Percentiles rank a stretch among this genome's conserved stretches.
phyloP scores from a whole-genome alignment of 345 rosid species.

The Hibiscus tridactylites region DNA sequence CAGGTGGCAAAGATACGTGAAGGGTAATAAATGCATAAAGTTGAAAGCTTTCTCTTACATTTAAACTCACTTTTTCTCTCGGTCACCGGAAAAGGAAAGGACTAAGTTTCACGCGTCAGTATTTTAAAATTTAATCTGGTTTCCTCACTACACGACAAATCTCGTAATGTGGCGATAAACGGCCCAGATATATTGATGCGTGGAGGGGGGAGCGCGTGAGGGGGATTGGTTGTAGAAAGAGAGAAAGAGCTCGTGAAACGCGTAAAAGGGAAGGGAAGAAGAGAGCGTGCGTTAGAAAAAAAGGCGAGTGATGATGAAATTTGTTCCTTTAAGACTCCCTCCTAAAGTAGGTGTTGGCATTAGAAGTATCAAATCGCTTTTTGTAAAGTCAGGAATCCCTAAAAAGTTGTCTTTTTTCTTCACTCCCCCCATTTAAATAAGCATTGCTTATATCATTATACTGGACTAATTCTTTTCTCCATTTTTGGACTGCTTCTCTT shows the following conservation, averaged over 20 bases:
- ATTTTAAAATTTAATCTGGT: neutral
- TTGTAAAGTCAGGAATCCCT: conserved; percentile 21
- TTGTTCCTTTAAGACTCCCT: neutral
- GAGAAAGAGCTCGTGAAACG: conserved; percentile 39
- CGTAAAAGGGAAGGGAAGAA: conserved; percentile 48
- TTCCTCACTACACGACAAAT: conserved; percentile 24
- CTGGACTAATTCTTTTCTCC: neutral
- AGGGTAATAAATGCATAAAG: conserved; percentile 61
- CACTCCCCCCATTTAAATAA: neutral
- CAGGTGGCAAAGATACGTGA: conserved; percentile 26
- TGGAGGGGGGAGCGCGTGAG: neutral
- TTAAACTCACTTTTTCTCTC: conserved; percentile 4
- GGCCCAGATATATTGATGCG: neutral
- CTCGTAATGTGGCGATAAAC: conserved; percentile 7
- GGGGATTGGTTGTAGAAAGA: neutral
- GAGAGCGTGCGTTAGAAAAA: conserved; percentile 63
- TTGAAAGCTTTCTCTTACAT: conserved; percentile 23
- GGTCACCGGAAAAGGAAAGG: conserved; percentile 28
- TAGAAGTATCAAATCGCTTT: conserved; percentile 1
- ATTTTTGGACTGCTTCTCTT: neutral
- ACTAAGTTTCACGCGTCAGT: conserved; percentile 36
- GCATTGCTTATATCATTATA: too few species aligned
- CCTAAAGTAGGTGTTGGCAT: conserved; percentile 8
- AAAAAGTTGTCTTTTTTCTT: neutral
- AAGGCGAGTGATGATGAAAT: conserved; percentile 19